Percentiles rank a stretch among this genome's conserved stretches.
phyloP scores from a whole-genome alignment of 2,329 filamentous ascomycete genomes.

The Sclerotinia borealis region DNA sequence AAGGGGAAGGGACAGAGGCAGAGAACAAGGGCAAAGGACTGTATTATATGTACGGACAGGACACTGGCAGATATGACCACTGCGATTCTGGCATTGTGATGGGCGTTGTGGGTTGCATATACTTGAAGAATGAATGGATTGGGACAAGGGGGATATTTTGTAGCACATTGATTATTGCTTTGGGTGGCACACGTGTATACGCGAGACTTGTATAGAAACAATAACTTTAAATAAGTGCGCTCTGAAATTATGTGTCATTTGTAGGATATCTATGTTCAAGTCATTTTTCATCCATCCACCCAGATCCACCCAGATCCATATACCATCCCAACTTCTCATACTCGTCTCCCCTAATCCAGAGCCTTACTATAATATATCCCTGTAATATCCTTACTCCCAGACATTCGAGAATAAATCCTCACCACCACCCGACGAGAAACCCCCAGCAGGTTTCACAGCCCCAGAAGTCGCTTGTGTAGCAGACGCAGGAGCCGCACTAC shows the following conservation, averaged over 20 bases:
- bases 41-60: slow-evolving; percentile 20
- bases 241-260: neutral
- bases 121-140: neutral
- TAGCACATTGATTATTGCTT: neutral
- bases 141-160: neutral
- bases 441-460: slow-evolving; percentile 33
- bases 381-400: slow-evolving; percentile 59
- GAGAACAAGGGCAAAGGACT: slow-evolving; percentile 11
- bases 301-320: neutral
- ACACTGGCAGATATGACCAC: slow-evolving; percentile 18
- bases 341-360: neutral
- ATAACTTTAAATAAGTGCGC: too few relatives aligned
- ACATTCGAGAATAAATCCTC: slow-evolving; percentile 96
- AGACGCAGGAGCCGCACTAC: slow-evolving; percentile 59
- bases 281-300: neutral
- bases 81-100: slow-evolving; percentile 26
- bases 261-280: slow-evolving; percentile 14
- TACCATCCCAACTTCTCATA: neutral
- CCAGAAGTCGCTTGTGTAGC: slow-evolving; percentile 55
- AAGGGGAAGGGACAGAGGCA: neutral
- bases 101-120: slow-evolving; percentile 23
- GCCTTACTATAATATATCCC: neutral
- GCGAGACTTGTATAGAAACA: neutral
- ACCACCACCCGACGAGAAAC: slow-evolving; percentile 45
- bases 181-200: neutral